Evolutionary conservation across 352 stramenopile species (phyloP).

Genomic region (Phytophthora colocasiae): DNA sequence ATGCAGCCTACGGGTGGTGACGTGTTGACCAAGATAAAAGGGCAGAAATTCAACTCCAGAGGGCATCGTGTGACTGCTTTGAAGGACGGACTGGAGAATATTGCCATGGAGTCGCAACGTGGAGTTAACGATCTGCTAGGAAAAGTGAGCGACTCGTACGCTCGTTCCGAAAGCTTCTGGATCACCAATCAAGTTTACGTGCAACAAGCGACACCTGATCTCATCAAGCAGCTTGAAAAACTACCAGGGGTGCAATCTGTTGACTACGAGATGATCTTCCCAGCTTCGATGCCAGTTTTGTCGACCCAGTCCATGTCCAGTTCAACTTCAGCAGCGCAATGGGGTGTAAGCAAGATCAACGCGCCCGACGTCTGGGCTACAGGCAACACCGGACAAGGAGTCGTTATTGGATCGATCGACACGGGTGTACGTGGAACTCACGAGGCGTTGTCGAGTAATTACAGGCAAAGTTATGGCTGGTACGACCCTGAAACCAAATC

Average conservation of each 20-base stretch:
- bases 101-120: conserved; percentile 46
- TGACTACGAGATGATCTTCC: conserved; percentile 50
- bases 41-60: conserved; percentile 46
- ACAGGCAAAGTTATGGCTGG: conserved; percentile 57
- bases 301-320: conserved; percentile 42
- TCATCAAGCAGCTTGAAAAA: conserved; percentile 57
- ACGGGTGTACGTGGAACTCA: conserved; percentile 62
- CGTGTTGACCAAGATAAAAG: conserved; percentile 40
- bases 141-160: conserved; percentile 31
- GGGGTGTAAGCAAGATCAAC: conserved; percentile 61
- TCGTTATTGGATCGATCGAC: conserved; percentile 72
- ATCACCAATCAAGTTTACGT: conserved; percentile 72
- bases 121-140: conserved; percentile 37
- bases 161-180: conserved; percentile 56
- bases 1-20: conserved; percentile 46
- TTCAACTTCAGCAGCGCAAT: conserved; percentile 43
- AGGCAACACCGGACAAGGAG: conserved; percentile 56
- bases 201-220: conserved; percentile 44
- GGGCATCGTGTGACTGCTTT: conserved; percentile 37
- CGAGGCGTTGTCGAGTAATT: conserved; percentile 50
- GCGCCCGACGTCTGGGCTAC: conserved; percentile 53
- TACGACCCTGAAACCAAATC: conserved; percentile 56
- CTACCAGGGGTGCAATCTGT: conserved; percentile 50
- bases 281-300: conserved; percentile 36
- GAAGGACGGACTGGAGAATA: conserved; percentile 43